These are phyloP conservation scores for Zopfochytrium polystomum DNA, from an alignment of 371 early-diverging fungal genomes.

Conservation along the genomic window DNA sequence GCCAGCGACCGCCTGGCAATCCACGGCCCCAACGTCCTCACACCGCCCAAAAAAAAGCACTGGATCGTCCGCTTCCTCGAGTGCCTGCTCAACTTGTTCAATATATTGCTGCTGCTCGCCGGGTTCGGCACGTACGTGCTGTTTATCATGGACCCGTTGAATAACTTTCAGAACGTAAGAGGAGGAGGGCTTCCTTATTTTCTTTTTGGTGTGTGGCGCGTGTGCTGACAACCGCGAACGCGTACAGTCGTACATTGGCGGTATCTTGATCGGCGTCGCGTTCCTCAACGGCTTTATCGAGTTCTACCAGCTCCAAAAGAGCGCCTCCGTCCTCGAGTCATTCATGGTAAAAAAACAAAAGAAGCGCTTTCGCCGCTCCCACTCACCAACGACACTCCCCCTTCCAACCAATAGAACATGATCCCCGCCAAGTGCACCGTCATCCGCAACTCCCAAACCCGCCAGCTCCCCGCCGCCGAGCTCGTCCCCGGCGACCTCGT, in stretches of 20 bases:
- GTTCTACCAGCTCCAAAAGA: slow-evolving; percentile 85
- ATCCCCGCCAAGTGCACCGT: slow-evolving; percentile 78
- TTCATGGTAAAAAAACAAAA: slow-evolving; percentile 62
- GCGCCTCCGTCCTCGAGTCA: slow-evolving; percentile 77
- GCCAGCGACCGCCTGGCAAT: slow-evolving; percentile 57
- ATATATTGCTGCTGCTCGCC: slow-evolving; percentile 67
- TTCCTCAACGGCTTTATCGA: slow-evolving; percentile 89
- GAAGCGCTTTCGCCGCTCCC: not conserved
- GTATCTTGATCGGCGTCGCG: slow-evolving; percentile 81
- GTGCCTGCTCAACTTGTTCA: slow-evolving; percentile 55
- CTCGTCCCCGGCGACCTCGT: slow-evolving; percentile 51
- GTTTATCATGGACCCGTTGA: slow-evolving; percentile 63
- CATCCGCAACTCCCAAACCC: slow-evolving; percentile 68
- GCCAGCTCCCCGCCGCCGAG: slow-evolving; percentile 34
- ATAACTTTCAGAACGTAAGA: no score
- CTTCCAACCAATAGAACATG: slow-evolving; percentile 52
- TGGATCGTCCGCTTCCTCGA: slow-evolving; percentile 66
- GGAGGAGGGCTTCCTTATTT: no score
- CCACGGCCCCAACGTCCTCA: slow-evolving; percentile 78
- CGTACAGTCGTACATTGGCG: slow-evolving; percentile 82
- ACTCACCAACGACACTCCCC: no score
- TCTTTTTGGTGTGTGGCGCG: no score
- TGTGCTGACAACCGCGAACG: no score
- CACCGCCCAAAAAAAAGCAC: slow-evolving; percentile 78
- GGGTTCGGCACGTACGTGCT: slow-evolving; percentile 78